Conservation (phyloP, 306 rosid species). For the Cicer pinnatifidum region DNA sequence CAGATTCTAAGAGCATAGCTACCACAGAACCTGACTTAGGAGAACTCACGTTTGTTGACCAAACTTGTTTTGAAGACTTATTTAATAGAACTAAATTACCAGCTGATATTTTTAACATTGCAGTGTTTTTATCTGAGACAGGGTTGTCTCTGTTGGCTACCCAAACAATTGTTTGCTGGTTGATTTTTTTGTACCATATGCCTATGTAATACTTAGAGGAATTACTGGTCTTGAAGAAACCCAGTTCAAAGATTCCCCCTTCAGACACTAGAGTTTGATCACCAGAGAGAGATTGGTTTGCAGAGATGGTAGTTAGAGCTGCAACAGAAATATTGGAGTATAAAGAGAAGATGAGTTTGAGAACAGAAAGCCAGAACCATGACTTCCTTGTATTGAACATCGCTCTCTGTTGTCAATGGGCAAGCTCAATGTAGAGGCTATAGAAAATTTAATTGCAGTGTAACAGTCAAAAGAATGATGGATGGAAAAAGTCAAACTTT, state of each 20-base stretch:
- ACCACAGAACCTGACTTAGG: constrained; percentile 37
- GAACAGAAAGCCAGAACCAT: constrained; percentile 28
- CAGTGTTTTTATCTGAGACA: constrained; percentile 51
- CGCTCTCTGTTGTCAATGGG: not conserved
- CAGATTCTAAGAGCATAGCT: constrained; percentile 51
- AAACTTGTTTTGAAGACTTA: constrained; percentile 49
- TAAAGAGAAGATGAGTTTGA: constrained; percentile 42
- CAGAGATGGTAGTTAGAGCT: constrained; percentile 48
- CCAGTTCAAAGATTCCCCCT: constrained; percentile 50
- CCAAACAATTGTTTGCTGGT: constrained; percentile 51
- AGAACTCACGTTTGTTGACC: constrained; percentile 60
- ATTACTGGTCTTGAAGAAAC: constrained; percentile 57
- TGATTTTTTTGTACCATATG: constrained; percentile 59
- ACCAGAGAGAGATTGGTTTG: constrained; percentile 56
- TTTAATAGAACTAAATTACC: constrained; percentile 59
- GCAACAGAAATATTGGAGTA: constrained; percentile 35
- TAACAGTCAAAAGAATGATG: not conserved
- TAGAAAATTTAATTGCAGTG: not conserved
- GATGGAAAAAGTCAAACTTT: not conserved
- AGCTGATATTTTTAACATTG: constrained; percentile 46
- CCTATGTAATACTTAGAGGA: constrained; percentile 60
- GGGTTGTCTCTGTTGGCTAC: constrained; percentile 68
- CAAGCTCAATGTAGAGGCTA: not conserved
- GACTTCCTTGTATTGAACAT: constrained; percentile 41
- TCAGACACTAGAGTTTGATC: constrained; percentile 56